A percentile compares a stretch with the other conserved stretches of the same genome.
These are phyloP conservation scores for Pyrenophora seminiperda DNA, from an alignment of 2,329 filamentous ascomycete species.

Conservation along the genomic window DNA sequence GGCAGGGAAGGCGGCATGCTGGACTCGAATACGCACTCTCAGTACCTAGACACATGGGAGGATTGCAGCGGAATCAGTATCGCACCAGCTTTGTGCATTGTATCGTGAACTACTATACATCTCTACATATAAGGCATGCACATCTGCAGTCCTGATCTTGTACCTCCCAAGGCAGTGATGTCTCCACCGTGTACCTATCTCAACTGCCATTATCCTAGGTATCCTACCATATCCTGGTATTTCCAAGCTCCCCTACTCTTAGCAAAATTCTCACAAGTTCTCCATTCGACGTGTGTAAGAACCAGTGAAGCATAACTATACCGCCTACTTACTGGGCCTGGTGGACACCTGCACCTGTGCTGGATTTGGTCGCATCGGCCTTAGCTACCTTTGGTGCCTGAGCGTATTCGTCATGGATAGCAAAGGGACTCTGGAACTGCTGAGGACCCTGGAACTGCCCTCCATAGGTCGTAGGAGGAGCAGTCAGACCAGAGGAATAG, in stretches of 20 bases:
- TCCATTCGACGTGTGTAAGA: too few relatives aligned
- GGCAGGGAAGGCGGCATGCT: too few relatives aligned
- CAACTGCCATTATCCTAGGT: background rate
- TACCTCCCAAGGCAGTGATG: background rate
- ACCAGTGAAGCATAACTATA: too few relatives aligned
- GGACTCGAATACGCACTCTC: background rate
- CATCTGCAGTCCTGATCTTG: background rate
- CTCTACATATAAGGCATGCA: background rate
- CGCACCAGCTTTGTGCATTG: slow-evolving; percentile 1
- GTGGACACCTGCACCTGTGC: too few relatives aligned
- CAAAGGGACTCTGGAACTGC: too few relatives aligned
- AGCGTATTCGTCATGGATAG: too few relatives aligned
- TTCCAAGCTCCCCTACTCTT: background rate
- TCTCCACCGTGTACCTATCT: background rate
- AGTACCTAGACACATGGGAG: background rate
- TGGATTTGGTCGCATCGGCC: too few relatives aligned
- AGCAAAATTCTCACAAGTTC: background rate
- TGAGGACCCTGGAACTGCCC: too few relatives aligned
- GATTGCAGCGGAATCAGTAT: background rate
- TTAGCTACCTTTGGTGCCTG: too few relatives aligned
- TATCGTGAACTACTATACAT: background rate
- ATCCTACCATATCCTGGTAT: background rate
- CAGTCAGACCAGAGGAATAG: too few relatives aligned
- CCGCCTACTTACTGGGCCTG: too few relatives aligned
- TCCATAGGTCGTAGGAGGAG: too few relatives aligned